Percentiles rank a stretch among this genome's conserved stretches.
Evolutionary conservation across 768 basidiomycete genomes (phyloP).

Genomic region (Boletus vinaceobasis): DNA sequence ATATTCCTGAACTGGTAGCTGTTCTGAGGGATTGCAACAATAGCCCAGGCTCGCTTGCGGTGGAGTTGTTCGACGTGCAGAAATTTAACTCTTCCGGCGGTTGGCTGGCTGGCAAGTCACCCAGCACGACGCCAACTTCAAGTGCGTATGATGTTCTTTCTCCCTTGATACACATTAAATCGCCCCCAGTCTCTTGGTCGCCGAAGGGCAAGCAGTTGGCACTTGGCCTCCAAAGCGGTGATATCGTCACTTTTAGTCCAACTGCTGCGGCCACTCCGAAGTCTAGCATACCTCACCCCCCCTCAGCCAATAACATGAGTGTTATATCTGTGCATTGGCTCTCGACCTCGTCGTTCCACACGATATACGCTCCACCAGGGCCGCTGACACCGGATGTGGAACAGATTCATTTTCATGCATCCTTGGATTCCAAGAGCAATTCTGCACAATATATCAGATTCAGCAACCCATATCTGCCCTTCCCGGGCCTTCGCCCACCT

Average conservation of each 20-base stretch:
- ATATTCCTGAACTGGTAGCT: slow-evolving; percentile 55
- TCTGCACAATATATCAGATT: slow-evolving; percentile 38
- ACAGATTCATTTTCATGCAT: slow-evolving; percentile 41
- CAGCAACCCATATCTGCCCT: slow-evolving; percentile 41
- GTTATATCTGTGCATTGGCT: slow-evolving; percentile 63
- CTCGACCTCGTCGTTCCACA: slow-evolving; percentile 63
- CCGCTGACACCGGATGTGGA: slow-evolving; percentile 36
- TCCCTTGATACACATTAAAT: slow-evolving; percentile 3
- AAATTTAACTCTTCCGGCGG: slow-evolving; percentile 45
- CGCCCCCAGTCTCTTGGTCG: slow-evolving; percentile 70
- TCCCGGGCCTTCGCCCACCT: slow-evolving; percentile 44
- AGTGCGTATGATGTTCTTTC: slow-evolving; percentile 40
- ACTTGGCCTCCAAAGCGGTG: slow-evolving; percentile 66
- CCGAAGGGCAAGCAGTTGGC: slow-evolving; percentile 85
- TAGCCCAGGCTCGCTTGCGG: slow-evolving; percentile 38
- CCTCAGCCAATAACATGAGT: slow-evolving; percentile 46
- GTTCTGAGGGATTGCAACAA: slow-evolving; percentile 44
- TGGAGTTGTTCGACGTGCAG: slow-evolving; percentile 58
- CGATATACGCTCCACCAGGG: slow-evolving; percentile 53
- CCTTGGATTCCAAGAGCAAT: slow-evolving; percentile 41
- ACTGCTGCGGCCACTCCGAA: slow-evolving; percentile 51
- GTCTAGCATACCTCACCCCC: slow-evolving; percentile 54
- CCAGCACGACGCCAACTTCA: slow-evolving; percentile 52
- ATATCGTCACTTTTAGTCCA: slow-evolving; percentile 65
- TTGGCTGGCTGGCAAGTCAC: slow-evolving; percentile 51